These are phyloP conservation scores for Coleophoma cylindrospora DNA, from an alignment of 2,329 filamentous ascomycete species.

Conservation along the genomic window DNA sequence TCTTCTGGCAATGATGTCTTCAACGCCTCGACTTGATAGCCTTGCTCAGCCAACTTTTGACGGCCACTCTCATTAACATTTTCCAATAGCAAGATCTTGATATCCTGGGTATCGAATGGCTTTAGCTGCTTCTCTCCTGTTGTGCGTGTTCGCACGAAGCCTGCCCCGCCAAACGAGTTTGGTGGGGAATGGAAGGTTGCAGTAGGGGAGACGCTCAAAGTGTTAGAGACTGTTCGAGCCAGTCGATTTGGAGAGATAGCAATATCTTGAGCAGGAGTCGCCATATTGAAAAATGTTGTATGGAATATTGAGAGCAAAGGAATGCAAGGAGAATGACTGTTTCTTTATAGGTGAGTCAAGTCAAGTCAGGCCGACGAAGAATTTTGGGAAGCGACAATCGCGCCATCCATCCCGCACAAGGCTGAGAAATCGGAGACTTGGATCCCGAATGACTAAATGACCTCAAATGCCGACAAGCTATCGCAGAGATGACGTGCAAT, in stretches of 20 bases:
- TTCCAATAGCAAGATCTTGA: conserved; percentile 93
- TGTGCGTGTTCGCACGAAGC: conserved; percentile 36
- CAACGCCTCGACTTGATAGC: conserved; percentile 90
- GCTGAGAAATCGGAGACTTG: no score
- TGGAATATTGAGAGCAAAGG: no score
- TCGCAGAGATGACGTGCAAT: no score
- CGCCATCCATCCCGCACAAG: no score
- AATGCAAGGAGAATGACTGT: no score
- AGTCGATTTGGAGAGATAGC: conserved; percentile 27
- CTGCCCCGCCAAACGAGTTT: conserved; percentile 51
- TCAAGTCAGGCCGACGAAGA: no score
- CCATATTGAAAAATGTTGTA: conserved; percentile 10
- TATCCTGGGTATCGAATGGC: conserved; percentile 91
- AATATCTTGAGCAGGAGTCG: conserved; percentile 42
- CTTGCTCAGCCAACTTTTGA: conserved; percentile 76
- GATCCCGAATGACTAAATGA: no score
- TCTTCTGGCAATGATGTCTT: conserved; percentile 90
- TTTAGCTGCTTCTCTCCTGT: conserved; percentile 69
- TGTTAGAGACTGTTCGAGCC: conserved; percentile 46
- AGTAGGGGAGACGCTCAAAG: conserved; percentile 66
- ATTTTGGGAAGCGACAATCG: no score
- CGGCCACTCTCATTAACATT: conserved; percentile 91
- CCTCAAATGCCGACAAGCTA: no score
- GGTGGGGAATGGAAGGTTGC: conserved; percentile 71
- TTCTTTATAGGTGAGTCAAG: no score